A percentile compares a stretch with the other conserved stretches of the same genome.
phyloP scores from a whole-genome alignment of 2,329 filamentous ascomycete genomes.

The Microcyclosporella mali region DNA sequence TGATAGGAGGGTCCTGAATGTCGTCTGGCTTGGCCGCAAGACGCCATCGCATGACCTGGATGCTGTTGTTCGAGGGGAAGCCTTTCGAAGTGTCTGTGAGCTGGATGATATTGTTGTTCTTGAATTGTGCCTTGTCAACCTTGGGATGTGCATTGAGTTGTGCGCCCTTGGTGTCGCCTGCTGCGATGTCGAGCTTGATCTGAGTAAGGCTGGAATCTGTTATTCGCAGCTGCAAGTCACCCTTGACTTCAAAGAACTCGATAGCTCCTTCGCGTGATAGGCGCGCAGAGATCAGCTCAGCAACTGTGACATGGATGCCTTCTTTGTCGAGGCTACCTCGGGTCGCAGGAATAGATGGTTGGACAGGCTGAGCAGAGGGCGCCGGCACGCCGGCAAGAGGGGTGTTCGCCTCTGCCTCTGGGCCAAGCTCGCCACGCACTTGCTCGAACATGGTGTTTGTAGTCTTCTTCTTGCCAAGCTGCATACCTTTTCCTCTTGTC shows the following conservation, averaged over 20 bases:
- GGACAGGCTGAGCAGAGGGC: slow-evolving; percentile 44
- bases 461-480: slow-evolving; percentile 97
- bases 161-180: slow-evolving; percentile 71
- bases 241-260: slow-evolving; percentile 81
- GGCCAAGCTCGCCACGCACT: slow-evolving; percentile 84
- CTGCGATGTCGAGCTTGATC: slow-evolving; percentile 74
- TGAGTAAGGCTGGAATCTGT: slow-evolving; percentile 84
- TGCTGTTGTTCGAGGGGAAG: slow-evolving; percentile 90
- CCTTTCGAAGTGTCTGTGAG: slow-evolving; percentile 81
- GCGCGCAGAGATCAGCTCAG: slow-evolving; percentile 84
- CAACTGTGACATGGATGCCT: slow-evolving; percentile 79
- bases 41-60: slow-evolving; percentile 90
- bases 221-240: slow-evolving; percentile 86
- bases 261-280: slow-evolving; percentile 81
- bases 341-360: slow-evolving; percentile 48
- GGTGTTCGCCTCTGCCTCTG: slow-evolving; percentile 66
- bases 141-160: slow-evolving; percentile 96
- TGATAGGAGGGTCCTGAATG: slow-evolving; percentile 76
- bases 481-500: slow-evolving; percentile 94
- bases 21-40: slow-evolving; percentile 76
- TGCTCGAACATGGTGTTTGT: slow-evolving; percentile 97
- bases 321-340: slow-evolving; percentile 67
- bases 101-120: slow-evolving; percentile 74
- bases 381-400: slow-evolving; percentile 58
- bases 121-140: slow-evolving; percentile 85